Conservation (phyloP, 106 monocot species). For the Hemerocallis citrina region DNA sequence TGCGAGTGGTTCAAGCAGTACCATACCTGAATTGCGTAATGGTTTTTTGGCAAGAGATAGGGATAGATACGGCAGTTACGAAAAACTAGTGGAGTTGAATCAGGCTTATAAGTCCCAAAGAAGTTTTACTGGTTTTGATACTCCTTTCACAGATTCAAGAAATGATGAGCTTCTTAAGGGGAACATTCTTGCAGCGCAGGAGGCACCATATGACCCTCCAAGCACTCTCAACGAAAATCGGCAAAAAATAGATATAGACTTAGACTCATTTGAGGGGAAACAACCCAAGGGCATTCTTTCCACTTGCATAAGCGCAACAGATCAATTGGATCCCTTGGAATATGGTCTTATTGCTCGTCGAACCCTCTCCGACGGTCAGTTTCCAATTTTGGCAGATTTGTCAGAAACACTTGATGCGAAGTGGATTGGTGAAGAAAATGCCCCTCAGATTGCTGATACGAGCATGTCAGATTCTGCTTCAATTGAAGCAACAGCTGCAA, state of each 20-base stretch:
- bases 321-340: conserved; percentile 32
- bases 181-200: conserved; percentile 5
- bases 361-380: conserved; percentile 62
- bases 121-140: conserved; percentile 12
- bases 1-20: conserved; percentile 28
- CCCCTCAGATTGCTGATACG: conserved; percentile 9
- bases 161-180: conserved; percentile 15
- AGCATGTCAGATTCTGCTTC: conserved; percentile 11
- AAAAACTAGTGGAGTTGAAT: conserved; percentile 25
- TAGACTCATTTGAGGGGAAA: conserved; percentile 14
- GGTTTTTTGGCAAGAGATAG: conserved; percentile 15
- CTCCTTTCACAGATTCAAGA: conserved; percentile 10
- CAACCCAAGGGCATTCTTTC: conserved; percentile 21
- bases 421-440: conserved; percentile 71
- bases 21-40: conserved; percentile 26
- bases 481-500: conserved; percentile 8
- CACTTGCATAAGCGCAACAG: conserved; percentile 29
- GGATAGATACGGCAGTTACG: conserved; percentile 16
- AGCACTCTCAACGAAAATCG: neutral
- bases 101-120: conserved; percentile 15
- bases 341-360: conserved; percentile 31
- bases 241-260: conserved; percentile 14
- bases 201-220: conserved; percentile 4
- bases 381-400: conserved; percentile 40
- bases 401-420: conserved; percentile 74